These are phyloP conservation scores for Gossypium arboreum DNA, from an alignment of 345 rosid species.

Conservation along the genomic window DNA sequence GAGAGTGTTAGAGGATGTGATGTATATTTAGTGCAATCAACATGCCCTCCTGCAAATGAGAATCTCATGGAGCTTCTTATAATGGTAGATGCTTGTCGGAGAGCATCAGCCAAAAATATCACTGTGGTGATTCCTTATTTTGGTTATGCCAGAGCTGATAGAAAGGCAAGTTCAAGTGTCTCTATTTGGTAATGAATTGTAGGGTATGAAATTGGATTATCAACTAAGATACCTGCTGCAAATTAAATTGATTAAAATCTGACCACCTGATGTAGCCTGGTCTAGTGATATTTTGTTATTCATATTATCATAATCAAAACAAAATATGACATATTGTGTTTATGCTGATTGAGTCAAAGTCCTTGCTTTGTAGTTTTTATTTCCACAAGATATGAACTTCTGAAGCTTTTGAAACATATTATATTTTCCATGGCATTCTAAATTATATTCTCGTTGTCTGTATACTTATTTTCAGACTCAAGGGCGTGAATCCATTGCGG, in stretches of 20 bases:
- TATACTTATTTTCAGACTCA: slow-evolving; percentile 57
- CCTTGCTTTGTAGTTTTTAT: background rate
- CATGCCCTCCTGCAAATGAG: slow-evolving; percentile 98
- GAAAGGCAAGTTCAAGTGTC: slow-evolving; percentile 52
- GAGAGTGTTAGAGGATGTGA: slow-evolving; percentile 97
- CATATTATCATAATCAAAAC: background rate
- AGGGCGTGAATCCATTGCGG: slow-evolving; percentile 98
- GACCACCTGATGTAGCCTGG: background rate
- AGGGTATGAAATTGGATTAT: background rate
- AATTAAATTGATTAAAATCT: background rate
- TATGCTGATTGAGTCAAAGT: background rate
- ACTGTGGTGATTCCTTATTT: slow-evolving; percentile 96
- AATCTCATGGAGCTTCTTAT: slow-evolving; percentile 96
- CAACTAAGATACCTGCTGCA: background rate
- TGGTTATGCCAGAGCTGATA: slow-evolving; percentile 97
- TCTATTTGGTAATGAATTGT: background rate
- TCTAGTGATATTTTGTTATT: background rate
- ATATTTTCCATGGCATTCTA: background rate
- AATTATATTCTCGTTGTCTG: background rate
- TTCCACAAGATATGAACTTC: slow-evolving; percentile 10
- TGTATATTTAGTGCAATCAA: slow-evolving; percentile 86
- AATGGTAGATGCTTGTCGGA: slow-evolving; percentile 93
- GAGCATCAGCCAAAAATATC: slow-evolving; percentile 92
- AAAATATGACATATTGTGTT: background rate
- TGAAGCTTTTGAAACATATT: background rate